Evolutionary conservation across 495 filamentous ascomycete genomes (phyloP).

Genomic region (Xylaria intraflava): DNA sequence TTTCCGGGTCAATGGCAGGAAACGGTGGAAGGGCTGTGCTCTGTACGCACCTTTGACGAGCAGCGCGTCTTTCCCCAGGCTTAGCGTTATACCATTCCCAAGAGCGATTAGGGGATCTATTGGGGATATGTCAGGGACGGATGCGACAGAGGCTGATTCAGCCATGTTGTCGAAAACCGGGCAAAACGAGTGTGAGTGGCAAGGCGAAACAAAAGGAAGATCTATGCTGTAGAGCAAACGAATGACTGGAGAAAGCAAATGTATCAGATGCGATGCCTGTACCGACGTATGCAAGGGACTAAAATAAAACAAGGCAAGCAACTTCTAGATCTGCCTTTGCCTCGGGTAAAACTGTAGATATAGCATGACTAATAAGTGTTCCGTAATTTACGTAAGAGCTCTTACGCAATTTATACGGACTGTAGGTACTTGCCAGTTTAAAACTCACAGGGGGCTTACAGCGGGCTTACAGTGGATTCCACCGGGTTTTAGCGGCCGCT

Average conservation of each 20-base stretch:
- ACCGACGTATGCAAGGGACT: no score
- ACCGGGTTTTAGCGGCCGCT: no score
- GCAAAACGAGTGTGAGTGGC: conserved; percentile 4
- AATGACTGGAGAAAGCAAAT: conserved; percentile 5
- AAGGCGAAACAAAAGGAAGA: neutral
- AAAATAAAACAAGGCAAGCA: no score
- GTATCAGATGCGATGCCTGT: no score
- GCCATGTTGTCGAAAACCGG: neutral
- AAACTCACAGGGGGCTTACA: no score
- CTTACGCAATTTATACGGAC: no score
- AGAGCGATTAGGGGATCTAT: conserved; percentile 10
- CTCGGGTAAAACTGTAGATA: no score
- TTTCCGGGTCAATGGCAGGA: neutral
- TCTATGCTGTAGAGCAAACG: neutral
- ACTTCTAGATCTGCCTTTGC: no score
- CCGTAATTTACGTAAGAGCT: no score
- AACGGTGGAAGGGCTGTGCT: neutral
- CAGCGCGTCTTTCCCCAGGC: conserved; percentile 8
- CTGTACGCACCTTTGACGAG: conserved; percentile 18
- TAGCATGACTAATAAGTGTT: no score
- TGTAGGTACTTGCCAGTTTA: no score
- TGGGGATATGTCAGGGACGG: neutral
- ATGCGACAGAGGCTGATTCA: neutral
- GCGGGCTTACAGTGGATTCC: no score
- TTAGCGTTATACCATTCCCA: conserved; percentile 14